Percentiles rank a stretch among this genome's conserved stretches.
Evolutionary conservation across 306 rosid species (phyloP).

Genomic region (Castanospermum australe): DNA sequence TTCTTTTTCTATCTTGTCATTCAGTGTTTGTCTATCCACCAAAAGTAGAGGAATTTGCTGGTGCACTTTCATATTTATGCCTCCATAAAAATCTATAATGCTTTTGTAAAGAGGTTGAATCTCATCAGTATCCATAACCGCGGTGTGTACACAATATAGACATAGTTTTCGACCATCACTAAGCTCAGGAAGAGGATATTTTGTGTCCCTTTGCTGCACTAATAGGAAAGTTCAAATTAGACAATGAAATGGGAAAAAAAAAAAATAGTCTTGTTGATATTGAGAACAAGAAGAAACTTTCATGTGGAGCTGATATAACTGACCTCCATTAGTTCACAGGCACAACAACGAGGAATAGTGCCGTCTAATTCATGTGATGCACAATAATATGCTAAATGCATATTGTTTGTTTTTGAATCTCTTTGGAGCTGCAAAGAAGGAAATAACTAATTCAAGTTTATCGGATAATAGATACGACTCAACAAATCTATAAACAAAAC

Average conservation of each 20-base stretch:
- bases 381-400: too few relatives aligned
- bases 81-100: slow-evolving; percentile 77
- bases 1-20: slow-evolving; percentile 72
- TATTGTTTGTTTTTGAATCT: slow-evolving; percentile 59
- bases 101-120: slow-evolving; percentile 77
- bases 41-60: slow-evolving; percentile 81
- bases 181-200: slow-evolving; percentile 63
- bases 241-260: not conserved
- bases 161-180: slow-evolving; percentile 77
- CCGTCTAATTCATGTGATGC: slow-evolving; percentile 72
- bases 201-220: slow-evolving; percentile 60
- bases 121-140: slow-evolving; percentile 72
- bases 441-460: too few relatives aligned
- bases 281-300: not conserved
- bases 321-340: slow-evolving; percentile 87
- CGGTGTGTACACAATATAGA: slow-evolving; percentile 73
- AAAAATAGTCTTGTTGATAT: not conserved
- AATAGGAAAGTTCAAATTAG: slow-evolving; percentile 23
- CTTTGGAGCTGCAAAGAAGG: slow-evolving; percentile 58
- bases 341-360: slow-evolving; percentile 77
- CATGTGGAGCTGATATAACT: not conserved
- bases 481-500: too few relatives aligned
- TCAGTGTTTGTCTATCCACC: slow-evolving; percentile 78
- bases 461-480: too few relatives aligned
- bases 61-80: slow-evolving; percentile 70